Evolutionary conservation across 73 alveolate genomes (phyloP), one percentile per base, ranked within the genome.

Genomic region (Paramecium bursaria): DNA sequence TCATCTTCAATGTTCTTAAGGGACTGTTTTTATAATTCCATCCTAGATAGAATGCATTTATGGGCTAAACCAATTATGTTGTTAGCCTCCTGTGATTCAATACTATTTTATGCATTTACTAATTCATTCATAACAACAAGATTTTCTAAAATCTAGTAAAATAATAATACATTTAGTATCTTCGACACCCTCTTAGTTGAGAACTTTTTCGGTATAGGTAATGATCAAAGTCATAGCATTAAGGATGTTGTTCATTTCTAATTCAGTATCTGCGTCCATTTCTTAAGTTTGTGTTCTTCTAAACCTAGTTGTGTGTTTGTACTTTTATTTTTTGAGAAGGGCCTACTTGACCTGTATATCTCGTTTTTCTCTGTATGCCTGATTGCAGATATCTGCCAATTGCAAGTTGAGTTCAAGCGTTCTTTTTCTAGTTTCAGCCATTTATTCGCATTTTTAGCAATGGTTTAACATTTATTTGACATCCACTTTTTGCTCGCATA

Each of bases 151-250:
- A 33, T 21, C 33, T 1, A 33, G 27, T 39, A 67, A 39, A 67
- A 33, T 67, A 7, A 67, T 39, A 39, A 67, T 67, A 67, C 82
- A 67, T 67, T 67, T 67, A 0, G 54, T 35, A 42, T 67, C 82
- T 67, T 67, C 60, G 33, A 30, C 76, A n/a, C 33, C 60, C 11
- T 35, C 33, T 21, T n/a, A 39, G 4, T 35, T 67, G 10, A 67
- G 23, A 3, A 47, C 35, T 67, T 67, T 67, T 67, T 67, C 82
- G 44, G 46, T 29, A 67, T 25, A 67, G 11, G 33, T 39, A 14
- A 67, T 67, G 10, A 67, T 67, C 21, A 0, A 10, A 21, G 54
- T 39, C 82, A 67, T 67, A n/a, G 17, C 35, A 67, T 67, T 67
- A 17, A 26, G 46, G 1, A 67, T 67, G 0, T 67, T 30, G 44